A percentile compares a stretch with the other conserved stretches of the same genome.
Evolutionary conservation across 1,139 yeast species (phyloP).

Genomic region (Lodderomyces theae): DNA sequence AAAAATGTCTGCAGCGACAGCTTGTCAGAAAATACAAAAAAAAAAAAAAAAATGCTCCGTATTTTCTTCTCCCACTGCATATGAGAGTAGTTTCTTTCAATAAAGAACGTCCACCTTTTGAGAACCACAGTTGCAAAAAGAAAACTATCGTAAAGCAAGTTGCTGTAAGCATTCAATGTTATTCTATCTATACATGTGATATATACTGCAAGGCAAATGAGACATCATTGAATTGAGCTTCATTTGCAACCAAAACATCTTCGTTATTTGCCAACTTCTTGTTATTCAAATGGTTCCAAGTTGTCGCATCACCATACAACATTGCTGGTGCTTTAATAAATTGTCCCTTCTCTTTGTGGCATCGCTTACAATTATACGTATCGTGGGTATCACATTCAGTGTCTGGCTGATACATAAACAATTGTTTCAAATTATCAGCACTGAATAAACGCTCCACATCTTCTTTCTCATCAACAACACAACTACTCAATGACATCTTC

Average conservation of each 20-base stretch:
- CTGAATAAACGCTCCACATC: slow-evolving; percentile 92
- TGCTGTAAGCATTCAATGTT: too few relatives aligned
- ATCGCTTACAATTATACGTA: slow-evolving; percentile 83
- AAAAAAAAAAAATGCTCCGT: too few relatives aligned
- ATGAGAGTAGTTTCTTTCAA: too few relatives aligned
- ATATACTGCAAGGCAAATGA: slow-evolving; percentile 91
- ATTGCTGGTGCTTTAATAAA: slow-evolving; percentile 70
- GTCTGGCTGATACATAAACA: slow-evolving; percentile 66
- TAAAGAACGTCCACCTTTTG: too few relatives aligned
- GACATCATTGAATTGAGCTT: slow-evolving; percentile 63
- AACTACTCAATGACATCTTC: slow-evolving; percentile 88
- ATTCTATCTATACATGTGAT: slow-evolving; percentile 51
- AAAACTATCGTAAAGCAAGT: background rate
- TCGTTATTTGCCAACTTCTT: slow-evolving; percentile 61
- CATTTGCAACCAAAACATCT: slow-evolving; percentile 75
- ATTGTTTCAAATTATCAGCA: slow-evolving; percentile 70
- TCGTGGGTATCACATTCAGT: slow-evolving; percentile 91
- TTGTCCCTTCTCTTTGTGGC: slow-evolving; percentile 60
- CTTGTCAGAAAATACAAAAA: background rate
- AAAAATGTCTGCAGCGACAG: background rate
- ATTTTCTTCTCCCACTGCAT: background rate
- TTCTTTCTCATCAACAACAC: slow-evolving; percentile 95
- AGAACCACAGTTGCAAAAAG: background rate
- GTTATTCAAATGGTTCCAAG: slow-evolving; percentile 90
- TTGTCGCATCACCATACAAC: slow-evolving; percentile 96